These are phyloP conservation scores for Thermothielavioides terrestris DNA, from an alignment of 495 filamentous ascomycete species.

Conservation along the genomic window DNA sequence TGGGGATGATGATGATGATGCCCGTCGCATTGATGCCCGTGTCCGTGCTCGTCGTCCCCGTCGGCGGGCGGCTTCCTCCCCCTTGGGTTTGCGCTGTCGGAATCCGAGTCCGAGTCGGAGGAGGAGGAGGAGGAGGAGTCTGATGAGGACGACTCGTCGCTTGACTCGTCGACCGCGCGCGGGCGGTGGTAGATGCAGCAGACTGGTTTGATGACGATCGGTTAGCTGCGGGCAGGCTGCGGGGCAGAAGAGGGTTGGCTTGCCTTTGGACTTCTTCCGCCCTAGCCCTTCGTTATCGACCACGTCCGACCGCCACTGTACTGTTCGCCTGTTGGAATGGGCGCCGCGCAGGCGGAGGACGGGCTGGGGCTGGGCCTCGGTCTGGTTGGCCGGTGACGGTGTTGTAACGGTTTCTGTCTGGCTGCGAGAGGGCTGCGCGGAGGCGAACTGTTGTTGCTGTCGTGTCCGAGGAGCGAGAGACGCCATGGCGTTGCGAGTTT, in stretches of 20 bases:
- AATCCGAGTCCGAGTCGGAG: conserved; percentile 37
- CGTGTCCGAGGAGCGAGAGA: conserved; percentile 4
- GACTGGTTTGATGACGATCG: conserved; percentile 43
- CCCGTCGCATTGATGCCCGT: conserved; percentile 33
- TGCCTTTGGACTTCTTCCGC: conserved; percentile 85
- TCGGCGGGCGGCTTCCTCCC: conserved; percentile 17
- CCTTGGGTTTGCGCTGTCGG: conserved; percentile 11
- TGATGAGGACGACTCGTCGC: conserved; percentile 64
- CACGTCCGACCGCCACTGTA: conserved; percentile 89
- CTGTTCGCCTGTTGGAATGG: conserved; percentile 41
- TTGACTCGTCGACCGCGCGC: conserved; percentile 74
- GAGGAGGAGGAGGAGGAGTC: conserved; percentile 35
- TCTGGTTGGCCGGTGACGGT: conserved; percentile 2
- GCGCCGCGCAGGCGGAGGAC: conserved; percentile 41
- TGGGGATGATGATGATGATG: conserved; percentile 32
- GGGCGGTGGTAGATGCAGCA: conserved; percentile 97
- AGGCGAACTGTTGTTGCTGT: conserved; percentile 12
- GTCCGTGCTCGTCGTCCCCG: conserved; percentile 24
- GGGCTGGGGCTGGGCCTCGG: conserved; percentile 25
- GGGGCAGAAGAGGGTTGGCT: background rate
- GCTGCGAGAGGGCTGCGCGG: conserved; percentile 11
- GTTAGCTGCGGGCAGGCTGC: background rate
- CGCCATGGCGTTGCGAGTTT: conserved; percentile 13
- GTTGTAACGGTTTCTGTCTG: conserved; percentile 12
- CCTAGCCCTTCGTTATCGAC: conserved; percentile 95